Base-by-base conservation (phyloP, 1,139 yeast genomes). In the Saccharomyces hybrid region DNA sequence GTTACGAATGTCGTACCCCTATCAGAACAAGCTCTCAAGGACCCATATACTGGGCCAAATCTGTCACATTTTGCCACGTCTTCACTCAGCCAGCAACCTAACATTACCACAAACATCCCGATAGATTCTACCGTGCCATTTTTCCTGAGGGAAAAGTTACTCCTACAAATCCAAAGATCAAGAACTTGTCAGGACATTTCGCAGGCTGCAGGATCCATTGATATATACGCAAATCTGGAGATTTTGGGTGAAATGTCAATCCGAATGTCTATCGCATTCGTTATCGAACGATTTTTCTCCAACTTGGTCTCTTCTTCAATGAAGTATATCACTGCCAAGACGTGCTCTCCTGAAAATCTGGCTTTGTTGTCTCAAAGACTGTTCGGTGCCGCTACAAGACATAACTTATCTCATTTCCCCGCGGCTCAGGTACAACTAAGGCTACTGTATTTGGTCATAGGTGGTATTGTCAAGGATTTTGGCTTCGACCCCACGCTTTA, bases 381-480 rank as follows among this genome's bases (percentile, higher is more conserved):
- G 31, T 64, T 66, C 49, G 59, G 58, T 8, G 60, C 61, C 26
- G 66, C 67, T 9, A 51, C 50, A 13, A 49, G 54, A 29, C 26
- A 29, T 11, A 60, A 61, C 49, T 47, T 65, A 38, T 51, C 55
- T 16, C 61, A 57, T 32, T 29, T 66, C 51, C 64, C 67, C 6
- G 53, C 55, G 14, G 47, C 48, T 14, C 63, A 62, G 42, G 63
- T 60, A 26, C 65, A 63, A 50, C 46, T 63, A 9, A 61, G 61
- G 51, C 48, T 63, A 23, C 72, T 87, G 49, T 78, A 78, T 60
- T 78, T 84, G 34, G 67, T 85, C 31, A 64, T 87, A 28, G 95
- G 95, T 1, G 83, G 84, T 14, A 81, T 89, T 61, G 78, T 84
- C 47, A 83, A 82, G 62, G 93, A 86, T 66, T 87, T 85, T 71